Percentiles rank a stretch among this genome's conserved stretches.
Evolutionary conservation across 768 basidiomycete species (phyloP).

Genomic region (Pleurotus cornucopiae): DNA sequence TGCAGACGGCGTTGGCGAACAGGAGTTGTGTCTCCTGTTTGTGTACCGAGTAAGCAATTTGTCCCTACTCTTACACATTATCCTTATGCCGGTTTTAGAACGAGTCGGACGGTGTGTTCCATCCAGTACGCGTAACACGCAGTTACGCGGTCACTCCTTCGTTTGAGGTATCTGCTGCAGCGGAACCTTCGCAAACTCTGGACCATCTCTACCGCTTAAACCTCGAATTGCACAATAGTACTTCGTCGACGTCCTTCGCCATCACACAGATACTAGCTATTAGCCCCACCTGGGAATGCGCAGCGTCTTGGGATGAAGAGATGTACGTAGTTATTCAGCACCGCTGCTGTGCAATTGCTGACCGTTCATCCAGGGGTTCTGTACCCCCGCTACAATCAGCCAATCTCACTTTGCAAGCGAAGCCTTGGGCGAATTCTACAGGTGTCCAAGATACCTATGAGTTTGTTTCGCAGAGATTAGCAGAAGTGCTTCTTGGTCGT

Average conservation of each 20-base stretch:
- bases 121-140: constrained; percentile 50
- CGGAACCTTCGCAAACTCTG: constrained; percentile 44
- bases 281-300: constrained; percentile 68
- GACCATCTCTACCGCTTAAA: constrained; percentile 50
- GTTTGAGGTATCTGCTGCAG: constrained; percentile 46
- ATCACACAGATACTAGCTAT: constrained; percentile 59
- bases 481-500: constrained; percentile 45
- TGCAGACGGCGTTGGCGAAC: constrained; percentile 40
- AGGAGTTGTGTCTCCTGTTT: constrained; percentile 59
- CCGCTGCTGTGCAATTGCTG: too few species aligned
- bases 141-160: constrained; percentile 58
- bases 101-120: constrained; percentile 43
- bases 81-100: constrained; percentile 25
- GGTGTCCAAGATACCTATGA: constrained; percentile 38
- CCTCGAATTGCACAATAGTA: constrained; percentile 53
- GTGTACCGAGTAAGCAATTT: constrained; percentile 50
- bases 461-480: constrained; percentile 51
- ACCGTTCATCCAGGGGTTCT: constrained; percentile 27
- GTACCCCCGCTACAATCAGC: constrained; percentile 47
- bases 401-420: constrained; percentile 38
- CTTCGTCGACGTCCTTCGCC: constrained; percentile 32
- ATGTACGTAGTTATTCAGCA: too few species aligned
- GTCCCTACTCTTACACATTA: too few species aligned
- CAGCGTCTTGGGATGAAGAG: constrained; percentile 27
- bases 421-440: constrained; percentile 29